A percentile compares a stretch with the other conserved stretches of the same genome.
Conservation (phyloP, 2,329 filamentous ascomycete genomes). For the Penicillium sp. region DNA sequence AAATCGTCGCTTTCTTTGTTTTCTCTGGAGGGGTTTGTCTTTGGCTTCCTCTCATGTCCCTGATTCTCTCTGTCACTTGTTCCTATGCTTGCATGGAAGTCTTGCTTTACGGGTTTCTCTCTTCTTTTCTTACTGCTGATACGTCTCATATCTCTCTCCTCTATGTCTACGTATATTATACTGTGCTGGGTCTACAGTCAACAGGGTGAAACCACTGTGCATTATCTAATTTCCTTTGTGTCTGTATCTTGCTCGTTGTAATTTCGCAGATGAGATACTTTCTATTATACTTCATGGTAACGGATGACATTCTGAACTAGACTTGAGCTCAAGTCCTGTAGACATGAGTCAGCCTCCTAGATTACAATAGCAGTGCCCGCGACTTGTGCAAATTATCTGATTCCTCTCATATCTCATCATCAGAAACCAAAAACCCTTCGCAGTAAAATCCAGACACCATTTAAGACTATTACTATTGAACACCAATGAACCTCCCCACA, state of each 20-base stretch:
- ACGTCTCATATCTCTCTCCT: neutral
- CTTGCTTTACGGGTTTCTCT: conserved; percentile 4
- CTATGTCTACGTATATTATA: conserved; percentile 18
- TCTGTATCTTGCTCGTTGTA: neutral
- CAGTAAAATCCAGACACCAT: too few relatives aligned
- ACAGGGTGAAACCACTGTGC: conserved; percentile 11
- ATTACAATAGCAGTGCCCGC: too few relatives aligned
- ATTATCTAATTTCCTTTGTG: neutral
- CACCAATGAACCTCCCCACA: too few relatives aligned
- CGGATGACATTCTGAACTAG: too few relatives aligned
- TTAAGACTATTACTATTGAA: too few relatives aligned
- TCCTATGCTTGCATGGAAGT: conserved; percentile 8
- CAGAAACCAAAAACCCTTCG: too few relatives aligned
- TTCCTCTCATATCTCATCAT: too few relatives aligned
- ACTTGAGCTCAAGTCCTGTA: too few relatives aligned
- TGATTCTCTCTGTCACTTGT: neutral
- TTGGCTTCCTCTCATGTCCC: neutral
- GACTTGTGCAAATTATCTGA: too few relatives aligned
- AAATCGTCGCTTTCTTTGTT: neutral
- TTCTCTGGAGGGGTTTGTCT: neutral
- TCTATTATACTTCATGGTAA: too few relatives aligned
- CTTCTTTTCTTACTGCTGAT: conserved; percentile 6
- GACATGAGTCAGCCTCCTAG: too few relatives aligned
- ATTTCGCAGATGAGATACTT: neutral
- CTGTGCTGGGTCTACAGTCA: conserved; percentile 6